Conservation (phyloP, 257 asterid genomes). For the Scutellaria galericulata region DNA sequence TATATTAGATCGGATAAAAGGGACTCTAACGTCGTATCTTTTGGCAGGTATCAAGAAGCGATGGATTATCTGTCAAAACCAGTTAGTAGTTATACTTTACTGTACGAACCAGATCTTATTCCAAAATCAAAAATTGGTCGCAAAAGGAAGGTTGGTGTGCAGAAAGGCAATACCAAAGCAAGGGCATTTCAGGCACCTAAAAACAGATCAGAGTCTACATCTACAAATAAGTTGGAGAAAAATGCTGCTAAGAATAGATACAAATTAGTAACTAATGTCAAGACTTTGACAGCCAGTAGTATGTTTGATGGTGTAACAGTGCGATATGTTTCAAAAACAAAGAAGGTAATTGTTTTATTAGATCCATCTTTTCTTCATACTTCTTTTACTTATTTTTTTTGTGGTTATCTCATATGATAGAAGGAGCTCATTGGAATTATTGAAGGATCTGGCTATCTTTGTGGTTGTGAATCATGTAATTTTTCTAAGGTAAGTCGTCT, state of each 20-base stretch:
- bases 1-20: no score
- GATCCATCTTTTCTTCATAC: no score
- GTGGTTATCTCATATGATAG: slow-evolving; percentile 38
- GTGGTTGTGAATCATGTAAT: slow-evolving; percentile 80
- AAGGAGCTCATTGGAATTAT: slow-evolving; percentile 76
- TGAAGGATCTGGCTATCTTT: slow-evolving; percentile 85
- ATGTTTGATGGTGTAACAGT: slow-evolving; percentile 91
- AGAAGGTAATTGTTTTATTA: not conserved
- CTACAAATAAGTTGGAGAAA: slow-evolving; percentile 56
- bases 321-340: slow-evolving; percentile 55
- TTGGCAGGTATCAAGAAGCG: not conserved
- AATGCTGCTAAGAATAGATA: slow-evolving; percentile 6
- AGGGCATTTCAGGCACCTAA: slow-evolving; percentile 46
- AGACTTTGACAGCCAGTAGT: slow-evolving; percentile 86
- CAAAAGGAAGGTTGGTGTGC: slow-evolving; percentile 39
- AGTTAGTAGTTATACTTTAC: slow-evolving; percentile 53
- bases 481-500: slow-evolving; percentile 65
- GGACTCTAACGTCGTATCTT: not conserved
- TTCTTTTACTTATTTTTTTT: no score
- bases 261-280: slow-evolving; percentile 75
- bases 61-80: slow-evolving; percentile 33
- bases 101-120: slow-evolving; percentile 58
- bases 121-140: slow-evolving; percentile 45
- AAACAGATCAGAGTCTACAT: slow-evolving; percentile 41
- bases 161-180: slow-evolving; percentile 28